Evolutionary conservation across 352 stramenopile genomes (phyloP), one percentile per base, ranked within the genome.

Genomic region (Pythium diclinum): DNA sequence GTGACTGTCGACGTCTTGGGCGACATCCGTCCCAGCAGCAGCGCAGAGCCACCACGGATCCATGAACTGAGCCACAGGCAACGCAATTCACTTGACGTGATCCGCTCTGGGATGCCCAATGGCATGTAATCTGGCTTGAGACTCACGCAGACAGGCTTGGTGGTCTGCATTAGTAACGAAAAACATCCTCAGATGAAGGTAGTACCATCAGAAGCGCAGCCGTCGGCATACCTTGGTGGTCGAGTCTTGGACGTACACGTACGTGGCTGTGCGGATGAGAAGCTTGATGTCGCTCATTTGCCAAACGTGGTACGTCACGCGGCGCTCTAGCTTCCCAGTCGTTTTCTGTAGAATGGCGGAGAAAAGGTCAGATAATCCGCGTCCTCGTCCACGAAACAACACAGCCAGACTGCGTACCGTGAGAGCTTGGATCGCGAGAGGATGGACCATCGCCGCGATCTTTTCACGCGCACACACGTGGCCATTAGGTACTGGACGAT

Each of bases 41-140:
- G 56, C 6, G 62, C 59, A 0, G 82, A 77, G 14, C 76, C 73
- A n/a, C 87, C 85, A 9, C 85, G 80, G 14, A 95, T 67, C 87
- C 87, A 95, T 5, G 85, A 86, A 65, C 94, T 80, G 1, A 95
- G 61, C 84, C 85, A 92, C 51, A 91, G 79, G 1, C 73, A 72
- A 17, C 77, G 77, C 40, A 77, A 66, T 55, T 95, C 87, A 54
- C 77, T 86, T 1, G 64, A 64, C 16, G 81, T 86, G 21, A 94
- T 57, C 61, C 79, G 75, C 56, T 95, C 87, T 16, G 77, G 63
- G 7, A 87, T 19, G n/a, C 71, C 70, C 0, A 87, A 61, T 9
- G 72, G 66, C 21, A 75, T 70, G 32, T 88, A 82, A 62, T 95
- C 85, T 8, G 82, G 69, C 51, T 93, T 95, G 30, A 89, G 72